Percentiles rank a stretch among this genome's conserved stretches.
phyloP scores from a whole-genome alignment of 2,329 filamentous ascomycete species.

The Xylariales sp. region DNA sequence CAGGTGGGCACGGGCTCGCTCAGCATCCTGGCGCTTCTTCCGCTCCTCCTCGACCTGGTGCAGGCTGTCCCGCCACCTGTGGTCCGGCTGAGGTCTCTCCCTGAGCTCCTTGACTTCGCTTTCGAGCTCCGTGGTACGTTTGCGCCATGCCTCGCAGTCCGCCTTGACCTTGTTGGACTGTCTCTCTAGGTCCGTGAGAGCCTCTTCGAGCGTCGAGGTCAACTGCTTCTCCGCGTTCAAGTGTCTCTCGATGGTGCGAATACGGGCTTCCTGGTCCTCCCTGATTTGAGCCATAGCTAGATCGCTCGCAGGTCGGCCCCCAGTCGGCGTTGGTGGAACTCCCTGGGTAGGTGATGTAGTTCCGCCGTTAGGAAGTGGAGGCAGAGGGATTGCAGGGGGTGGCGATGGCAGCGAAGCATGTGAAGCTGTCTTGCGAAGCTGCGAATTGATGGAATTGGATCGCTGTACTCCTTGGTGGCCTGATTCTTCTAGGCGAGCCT shows the following conservation, averaged over 20 bases:
- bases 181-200: slow-evolving; percentile 85
- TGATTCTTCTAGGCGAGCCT: slow-evolving; percentile 27
- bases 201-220: slow-evolving; percentile 91
- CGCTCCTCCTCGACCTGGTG: slow-evolving; percentile 96
- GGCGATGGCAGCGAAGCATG: slow-evolving; percentile 85
- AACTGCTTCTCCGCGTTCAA: slow-evolving; percentile 94
- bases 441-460: slow-evolving; percentile 58
- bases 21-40: slow-evolving; percentile 84
- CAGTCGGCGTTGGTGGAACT: slow-evolving; percentile 48
- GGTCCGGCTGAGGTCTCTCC: slow-evolving; percentile 49
- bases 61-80: slow-evolving; percentile 58
- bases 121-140: slow-evolving; percentile 75
- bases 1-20: slow-evolving; percentile 80
- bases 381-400: slow-evolving; percentile 91
- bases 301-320: slow-evolving; percentile 72
- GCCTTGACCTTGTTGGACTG: slow-evolving; percentile 88
- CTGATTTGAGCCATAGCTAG: slow-evolving; percentile 70
- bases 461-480: slow-evolving; percentile 40
- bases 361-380: slow-evolving; percentile 68
- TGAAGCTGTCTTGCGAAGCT: slow-evolving; percentile 79
- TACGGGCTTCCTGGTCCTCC: slow-evolving; percentile 92
- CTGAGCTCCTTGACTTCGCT: slow-evolving; percentile 63
- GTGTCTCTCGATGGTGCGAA: slow-evolving; percentile 95
- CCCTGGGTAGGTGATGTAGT: slow-evolving; percentile 41
- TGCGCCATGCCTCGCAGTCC: slow-evolving; percentile 87